Base-by-base conservation (phyloP, 495 filamentous ascomycete genomes). In the Penicillium fimorum region DNA sequence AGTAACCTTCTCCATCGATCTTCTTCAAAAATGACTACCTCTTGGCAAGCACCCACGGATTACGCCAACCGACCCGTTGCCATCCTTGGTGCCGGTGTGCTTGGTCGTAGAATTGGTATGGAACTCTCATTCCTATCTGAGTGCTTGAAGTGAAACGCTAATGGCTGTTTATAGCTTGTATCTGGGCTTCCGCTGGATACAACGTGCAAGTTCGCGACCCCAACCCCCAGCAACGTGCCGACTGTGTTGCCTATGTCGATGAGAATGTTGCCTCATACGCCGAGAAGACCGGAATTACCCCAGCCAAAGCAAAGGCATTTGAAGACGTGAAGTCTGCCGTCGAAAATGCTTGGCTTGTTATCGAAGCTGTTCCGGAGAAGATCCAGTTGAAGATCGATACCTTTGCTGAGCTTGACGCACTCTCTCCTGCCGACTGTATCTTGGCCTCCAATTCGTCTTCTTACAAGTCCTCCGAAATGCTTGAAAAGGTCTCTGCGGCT, bases 351-450 rank as follows among this genome's bases (percentile, higher is more conserved):
- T 74, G 71, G 70, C 71, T 82, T 5, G 73, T 82, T 8, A 75
- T 85, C 53, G 81, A 85, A 57, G 76, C 74, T 13, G 76, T 83
- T 1, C 81, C 82, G 0, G 82, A 84, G 67, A 77, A 75, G 47
- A 53, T 82, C 5, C 58, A 69, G 10, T 61, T 82, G 47, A 85
- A 84, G 67, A 75, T 77, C 9, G 64, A 64, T 13, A 73, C 76
- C 1, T 72, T 86, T 13, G 78, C 67, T 1, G 62, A 78, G 8
- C 53, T 84, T 5, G 82, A 82, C 24, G 53, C 59, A 6, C 43
- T 70, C 0, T 67, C 77, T 0, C 73, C 74, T 3, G 33, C 24
- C 0, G 75, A 81, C 58, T 79, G 74, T 53, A 79, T 85, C 37
- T 55, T 85, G 20, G 80, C 76, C 0, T 76, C 79, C 30, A 85